phyloP scores from a whole-genome alignment of 441 rosid genomes.

The Corymbia calophylla region DNA sequence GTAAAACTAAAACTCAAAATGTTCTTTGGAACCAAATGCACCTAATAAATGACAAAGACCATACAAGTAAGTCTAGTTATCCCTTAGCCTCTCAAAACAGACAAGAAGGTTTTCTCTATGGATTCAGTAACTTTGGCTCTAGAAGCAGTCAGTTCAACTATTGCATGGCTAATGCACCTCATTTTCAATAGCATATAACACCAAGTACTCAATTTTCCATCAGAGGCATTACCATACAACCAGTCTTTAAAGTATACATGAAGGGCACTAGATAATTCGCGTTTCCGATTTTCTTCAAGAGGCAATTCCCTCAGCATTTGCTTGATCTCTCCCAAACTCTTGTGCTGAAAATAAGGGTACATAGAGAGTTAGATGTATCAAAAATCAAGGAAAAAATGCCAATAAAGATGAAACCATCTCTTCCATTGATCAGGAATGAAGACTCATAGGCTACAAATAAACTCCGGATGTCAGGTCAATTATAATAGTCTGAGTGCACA shows the following conservation, averaged over 20 bases:
- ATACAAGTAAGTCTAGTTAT: background rate
- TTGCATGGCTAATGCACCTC: background rate
- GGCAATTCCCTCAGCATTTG: conserved; percentile 65
- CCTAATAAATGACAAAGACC: background rate
- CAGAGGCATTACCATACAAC: conserved; percentile 68
- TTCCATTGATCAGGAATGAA: conserved; percentile 4
- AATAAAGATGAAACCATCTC: background rate
- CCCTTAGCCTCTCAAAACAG: background rate
- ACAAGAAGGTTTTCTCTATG: background rate
- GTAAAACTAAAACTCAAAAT: background rate
- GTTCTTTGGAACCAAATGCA: background rate
- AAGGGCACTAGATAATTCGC: conserved; percentile 76
- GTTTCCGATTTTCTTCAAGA: conserved; percentile 78
- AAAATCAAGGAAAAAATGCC: background rate
- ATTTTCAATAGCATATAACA: background rate
- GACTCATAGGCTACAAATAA: background rate
- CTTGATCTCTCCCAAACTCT: conserved; percentile 73
- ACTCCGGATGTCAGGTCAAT: background rate
- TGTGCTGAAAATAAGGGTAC: conserved; percentile 38
- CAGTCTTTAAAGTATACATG: conserved; percentile 96
- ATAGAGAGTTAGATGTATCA: background rate
- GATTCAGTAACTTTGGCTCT: background rate
- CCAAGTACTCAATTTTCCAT: background rate
- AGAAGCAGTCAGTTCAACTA: background rate
- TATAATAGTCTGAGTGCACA: conserved; percentile 2